A percentile compares a stretch with the other conserved stretches of the same genome.
These are phyloP conservation scores for Blastobotrys serpentis DNA, from an alignment of 1,139 yeast species.

Conservation along the genomic window DNA sequence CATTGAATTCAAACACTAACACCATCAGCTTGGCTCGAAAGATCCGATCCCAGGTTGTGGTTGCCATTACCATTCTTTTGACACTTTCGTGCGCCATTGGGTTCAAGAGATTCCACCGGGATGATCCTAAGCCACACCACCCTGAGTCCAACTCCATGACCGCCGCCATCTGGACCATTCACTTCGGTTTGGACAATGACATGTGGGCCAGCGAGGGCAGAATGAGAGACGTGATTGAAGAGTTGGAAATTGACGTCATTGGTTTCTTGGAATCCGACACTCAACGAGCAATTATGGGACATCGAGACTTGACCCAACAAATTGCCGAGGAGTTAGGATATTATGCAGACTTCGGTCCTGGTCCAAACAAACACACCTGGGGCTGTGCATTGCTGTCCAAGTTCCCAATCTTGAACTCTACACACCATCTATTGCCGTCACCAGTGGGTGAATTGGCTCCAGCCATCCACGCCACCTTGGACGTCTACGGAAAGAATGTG, in stretches of 20 bases:
- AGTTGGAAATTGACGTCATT: conserved; percentile 84
- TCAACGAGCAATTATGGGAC: conserved; percentile 90
- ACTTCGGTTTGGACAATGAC: conserved; percentile 93
- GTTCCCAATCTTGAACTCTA: conserved; percentile 86
- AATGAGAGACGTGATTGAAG: conserved; percentile 78
- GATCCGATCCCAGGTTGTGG: conserved; percentile 32
- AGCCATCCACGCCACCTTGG: conserved; percentile 93
- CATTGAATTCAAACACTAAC: conserved; percentile 24
- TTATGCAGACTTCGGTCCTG: conserved; percentile 97
- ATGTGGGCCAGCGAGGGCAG: conserved; percentile 97
- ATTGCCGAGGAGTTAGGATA: conserved; percentile 90
- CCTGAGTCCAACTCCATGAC: conserved; percentile 74
- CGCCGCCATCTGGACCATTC: conserved; percentile 98
- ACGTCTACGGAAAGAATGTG: conserved; percentile 77
- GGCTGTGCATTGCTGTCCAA: conserved; percentile 90
- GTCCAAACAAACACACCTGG: conserved; percentile 98
- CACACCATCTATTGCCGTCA: conserved; percentile 88
- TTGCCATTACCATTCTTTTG: conserved; percentile 31
- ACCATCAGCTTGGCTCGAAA: conserved; percentile 26
- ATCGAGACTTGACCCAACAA: conserved; percentile 87
- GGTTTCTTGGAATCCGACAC: conserved; percentile 93
- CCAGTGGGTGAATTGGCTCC: conserved; percentile 99
- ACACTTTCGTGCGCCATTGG: conserved; percentile 46
- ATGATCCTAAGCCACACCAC: conserved; percentile 69
- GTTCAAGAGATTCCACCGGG: conserved; percentile 57